Evolutionary conservation across 768 basidiomycete species (phyloP), one percentile per base, ranked within the genome.

Genomic region (Mycena galericulata): DNA sequence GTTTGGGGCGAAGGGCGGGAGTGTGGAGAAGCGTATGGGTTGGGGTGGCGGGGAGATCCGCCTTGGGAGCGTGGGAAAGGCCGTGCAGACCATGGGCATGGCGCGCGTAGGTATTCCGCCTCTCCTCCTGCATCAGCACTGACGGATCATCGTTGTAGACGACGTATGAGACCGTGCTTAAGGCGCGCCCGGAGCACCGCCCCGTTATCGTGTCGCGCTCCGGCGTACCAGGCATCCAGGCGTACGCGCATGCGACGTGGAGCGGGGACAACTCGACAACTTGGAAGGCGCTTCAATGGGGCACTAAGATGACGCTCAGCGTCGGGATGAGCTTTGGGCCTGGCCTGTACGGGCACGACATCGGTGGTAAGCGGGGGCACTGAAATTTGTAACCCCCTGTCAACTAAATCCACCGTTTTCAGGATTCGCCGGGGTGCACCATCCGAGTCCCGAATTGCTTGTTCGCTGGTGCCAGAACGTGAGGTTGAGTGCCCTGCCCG

Each of bases 221-320:
- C 3, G 70, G 70, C 15, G 63, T 72, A 2, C 70, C 70, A 1
- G 70, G 70, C 26, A 72, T 72, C 53, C 70, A 72, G 54, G 67
- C 70, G 29, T 72, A 72, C 51, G 70, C 70, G 3, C 70, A 72
- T 41, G 70, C 59, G 43, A 68, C 70, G 45, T 72, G 70, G 70
- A 72, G 70, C 51, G 70, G 70, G 20, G 70, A 72, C 59, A 72
- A 72, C 58, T 72, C 70, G 50, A 72, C 70, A 26, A 68, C 70
- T 53, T 72, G 70, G 70, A 72, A 72, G 32, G 70, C 70, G 47
- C 70, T 72, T 20, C 4, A 66, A 40, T 72, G 66, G 66, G 70
- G 70, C 24, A 72, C 70, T 14, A 72, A 72, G 55, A 72, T 72
- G 70, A 72, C 70, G 12, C 50, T 72, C 26, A 72, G 70, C 53